phyloP scores from a whole-genome alignment of 2,329 filamentous ascomycete genomes.

The Fusarium longipes region DNA sequence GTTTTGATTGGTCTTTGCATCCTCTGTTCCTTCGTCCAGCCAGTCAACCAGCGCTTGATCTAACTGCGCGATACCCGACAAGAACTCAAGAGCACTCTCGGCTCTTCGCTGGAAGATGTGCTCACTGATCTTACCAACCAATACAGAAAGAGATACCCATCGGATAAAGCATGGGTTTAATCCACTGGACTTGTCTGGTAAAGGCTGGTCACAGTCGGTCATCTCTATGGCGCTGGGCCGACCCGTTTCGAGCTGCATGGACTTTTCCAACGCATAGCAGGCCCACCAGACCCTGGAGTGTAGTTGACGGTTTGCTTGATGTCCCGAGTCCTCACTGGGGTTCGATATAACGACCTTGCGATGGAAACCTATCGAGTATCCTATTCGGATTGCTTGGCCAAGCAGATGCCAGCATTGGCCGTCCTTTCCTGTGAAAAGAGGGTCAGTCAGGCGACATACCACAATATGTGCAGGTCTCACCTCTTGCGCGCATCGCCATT shows the following conservation, averaged over 20 bases:
- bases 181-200: slow-evolving; percentile 15
- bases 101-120: slow-evolving; percentile 34
- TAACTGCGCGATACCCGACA: slow-evolving; percentile 27
- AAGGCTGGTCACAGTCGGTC: slow-evolving; percentile 31
- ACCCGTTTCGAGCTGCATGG: slow-evolving; percentile 39
- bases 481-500: slow-evolving; percentile 32
- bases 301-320: slow-evolving; percentile 15
- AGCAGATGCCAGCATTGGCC: slow-evolving; percentile 39
- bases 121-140: slow-evolving; percentile 38
- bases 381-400: slow-evolving; percentile 30
- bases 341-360: slow-evolving; percentile 21
- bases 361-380: slow-evolving; percentile 34
- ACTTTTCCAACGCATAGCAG: slow-evolving; percentile 37
- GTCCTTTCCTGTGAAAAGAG: slow-evolving; percentile 25
- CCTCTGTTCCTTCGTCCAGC: slow-evolving; percentile 24
- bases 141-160: slow-evolving; percentile 34
- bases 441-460: background rate
- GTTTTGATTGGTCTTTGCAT: slow-evolving; percentile 17
- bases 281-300: slow-evolving; percentile 38
- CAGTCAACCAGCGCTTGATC: slow-evolving; percentile 38
- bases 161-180: slow-evolving; percentile 21
- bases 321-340: background rate
- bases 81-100: slow-evolving; percentile 18
- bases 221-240: slow-evolving; percentile 36
- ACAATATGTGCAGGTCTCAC: background rate